Conservation (phyloP, 1,284 basidiomycete species). For the Cutaneotrichosporon spelunceum region DNA sequence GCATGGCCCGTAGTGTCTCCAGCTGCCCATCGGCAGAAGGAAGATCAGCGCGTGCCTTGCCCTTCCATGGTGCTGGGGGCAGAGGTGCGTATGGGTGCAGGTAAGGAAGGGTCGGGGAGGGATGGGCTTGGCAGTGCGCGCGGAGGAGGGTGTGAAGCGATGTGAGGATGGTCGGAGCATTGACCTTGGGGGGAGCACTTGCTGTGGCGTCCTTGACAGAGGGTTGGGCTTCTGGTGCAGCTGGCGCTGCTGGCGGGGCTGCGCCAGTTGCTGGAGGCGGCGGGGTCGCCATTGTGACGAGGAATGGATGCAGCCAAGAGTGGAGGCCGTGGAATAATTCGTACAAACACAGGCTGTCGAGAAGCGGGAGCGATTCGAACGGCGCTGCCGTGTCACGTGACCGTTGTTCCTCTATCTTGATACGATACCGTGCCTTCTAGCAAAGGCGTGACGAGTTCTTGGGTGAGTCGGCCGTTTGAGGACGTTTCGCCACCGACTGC, state of each 20-base stretch:
- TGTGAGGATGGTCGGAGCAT: constrained; percentile 25
- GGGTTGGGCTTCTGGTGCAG: not conserved
- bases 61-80: constrained; percentile 19
- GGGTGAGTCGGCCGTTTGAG: too few species aligned
- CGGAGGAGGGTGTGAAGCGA: constrained; percentile 28
- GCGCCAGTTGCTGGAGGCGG: not conserved
- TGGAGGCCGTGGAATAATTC: not conserved
- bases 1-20: constrained; percentile 29
- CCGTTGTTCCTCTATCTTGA: too few species aligned
- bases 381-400: too few species aligned
- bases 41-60: constrained; percentile 22
- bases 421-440: too few species aligned
- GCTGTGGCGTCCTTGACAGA: not conserved
- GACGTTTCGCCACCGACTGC: too few species aligned
- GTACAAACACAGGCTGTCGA: not conserved
- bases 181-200: not conserved
- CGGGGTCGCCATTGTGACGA: not conserved
- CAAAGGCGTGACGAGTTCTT: too few species aligned
- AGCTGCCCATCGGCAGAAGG: constrained; percentile 21
- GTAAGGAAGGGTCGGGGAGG: constrained; percentile 25
- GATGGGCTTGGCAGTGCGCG: constrained; percentile 23
- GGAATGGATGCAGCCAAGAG: not conserved
- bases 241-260: not conserved
- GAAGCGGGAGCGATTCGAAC: not conserved
- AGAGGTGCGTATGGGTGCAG: constrained; percentile 33